phyloP scores from a whole-genome alignment of 192 early-diverging fungal species.

The Pecoramyces ruminantium region DNA sequence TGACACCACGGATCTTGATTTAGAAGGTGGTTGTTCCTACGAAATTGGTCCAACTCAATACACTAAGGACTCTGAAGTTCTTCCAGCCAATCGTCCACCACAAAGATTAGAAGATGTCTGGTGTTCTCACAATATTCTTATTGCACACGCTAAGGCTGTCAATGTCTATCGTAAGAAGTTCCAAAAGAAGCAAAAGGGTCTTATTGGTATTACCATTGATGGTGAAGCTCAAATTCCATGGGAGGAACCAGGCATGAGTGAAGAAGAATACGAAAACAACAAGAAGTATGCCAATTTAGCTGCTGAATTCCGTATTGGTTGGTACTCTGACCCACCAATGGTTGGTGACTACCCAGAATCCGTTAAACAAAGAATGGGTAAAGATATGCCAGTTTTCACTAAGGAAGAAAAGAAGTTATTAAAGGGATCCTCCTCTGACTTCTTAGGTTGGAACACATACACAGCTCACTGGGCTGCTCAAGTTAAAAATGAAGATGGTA shows the following conservation, averaged over 20 bases:
- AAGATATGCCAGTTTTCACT: conserved; percentile 11
- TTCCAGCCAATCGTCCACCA: conserved; percentile 2
- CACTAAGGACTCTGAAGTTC: background rate
- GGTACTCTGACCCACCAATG: conserved; percentile 21
- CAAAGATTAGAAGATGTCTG: conserved; percentile 4
- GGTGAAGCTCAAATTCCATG: background rate
- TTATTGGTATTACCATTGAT: conserved; percentile 11
- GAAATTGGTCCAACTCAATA: conserved; percentile 4
- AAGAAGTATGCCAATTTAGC: conserved; percentile 3
- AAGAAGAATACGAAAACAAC: background rate
- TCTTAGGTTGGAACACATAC: conserved; percentile 22
- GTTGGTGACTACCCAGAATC: conserved; percentile 17
- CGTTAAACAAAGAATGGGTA: conserved; percentile 5
- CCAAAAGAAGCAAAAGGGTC: conserved; percentile 6
- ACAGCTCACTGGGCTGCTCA: conserved; percentile 6
- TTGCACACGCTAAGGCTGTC: conserved; percentile 12
- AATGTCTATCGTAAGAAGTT: conserved; percentile 4
- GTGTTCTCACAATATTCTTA: conserved; percentile 10
- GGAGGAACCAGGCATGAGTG: background rate
- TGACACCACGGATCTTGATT: background rate
- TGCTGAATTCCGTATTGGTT: conserved; percentile 10
- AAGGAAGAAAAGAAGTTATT: conserved; percentile 10
- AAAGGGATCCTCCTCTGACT: conserved; percentile 12
- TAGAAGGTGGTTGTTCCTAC: conserved; percentile 4
- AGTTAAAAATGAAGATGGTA: background rate